Conservation (phyloP, 257 asterid genomes). For the Gardenia jasminoides region DNA sequence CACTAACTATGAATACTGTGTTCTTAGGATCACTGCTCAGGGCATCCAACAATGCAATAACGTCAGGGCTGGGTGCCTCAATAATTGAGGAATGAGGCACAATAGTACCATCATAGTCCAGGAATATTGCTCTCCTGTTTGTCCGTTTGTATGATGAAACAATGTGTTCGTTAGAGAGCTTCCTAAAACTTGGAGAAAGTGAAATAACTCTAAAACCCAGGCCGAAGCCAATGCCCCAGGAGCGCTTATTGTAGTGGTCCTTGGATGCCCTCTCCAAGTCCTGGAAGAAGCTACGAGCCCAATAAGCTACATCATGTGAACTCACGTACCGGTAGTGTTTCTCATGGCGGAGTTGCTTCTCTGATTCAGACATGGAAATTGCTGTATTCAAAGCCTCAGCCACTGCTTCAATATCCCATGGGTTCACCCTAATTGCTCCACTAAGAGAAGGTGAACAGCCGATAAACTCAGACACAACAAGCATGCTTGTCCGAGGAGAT, state of each 20-base stretch:
- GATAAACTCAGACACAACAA: constrained; percentile 83
- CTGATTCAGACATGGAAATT: constrained; percentile 58
- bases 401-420: constrained; percentile 88
- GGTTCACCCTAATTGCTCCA: constrained; percentile 92
- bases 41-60: constrained; percentile 52
- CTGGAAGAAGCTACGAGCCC: constrained; percentile 90
- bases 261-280: constrained; percentile 82
- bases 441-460: constrained; percentile 94
- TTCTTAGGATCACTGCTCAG: constrained; percentile 69
- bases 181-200: constrained; percentile 85
- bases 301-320: constrained; percentile 79
- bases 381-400: constrained; percentile 79
- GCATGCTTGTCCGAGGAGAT: constrained; percentile 70
- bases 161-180: constrained; percentile 60
- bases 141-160: constrained; percentile 65
- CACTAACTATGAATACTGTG: constrained; percentile 83
- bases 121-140: constrained; percentile 71
- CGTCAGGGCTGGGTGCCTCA: constrained; percentile 63
- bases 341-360: constrained; percentile 77
- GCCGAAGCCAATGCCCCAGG: constrained; percentile 89
- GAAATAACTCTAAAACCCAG: constrained; percentile 78
- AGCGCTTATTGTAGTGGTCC: constrained; percentile 80
- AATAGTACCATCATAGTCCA: constrained; percentile 95
- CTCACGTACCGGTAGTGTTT: constrained; percentile 88
- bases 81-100: constrained; percentile 68